phyloP scores from a whole-genome alignment of 1,284 basidiomycete species.

The Pascua sp. region DNA sequence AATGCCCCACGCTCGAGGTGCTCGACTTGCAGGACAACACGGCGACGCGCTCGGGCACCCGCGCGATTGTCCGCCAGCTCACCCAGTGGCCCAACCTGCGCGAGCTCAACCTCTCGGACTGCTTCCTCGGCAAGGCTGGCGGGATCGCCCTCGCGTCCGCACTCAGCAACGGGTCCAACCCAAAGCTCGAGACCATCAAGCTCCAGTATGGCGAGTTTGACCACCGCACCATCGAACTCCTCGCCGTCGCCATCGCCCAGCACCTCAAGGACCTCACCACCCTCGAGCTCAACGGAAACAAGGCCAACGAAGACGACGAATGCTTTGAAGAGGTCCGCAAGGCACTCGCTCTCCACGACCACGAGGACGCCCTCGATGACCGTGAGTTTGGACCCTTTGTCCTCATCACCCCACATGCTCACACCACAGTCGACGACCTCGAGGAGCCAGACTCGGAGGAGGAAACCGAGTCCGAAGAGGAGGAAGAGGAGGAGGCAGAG shows the following conservation, averaged over 20 bases:
- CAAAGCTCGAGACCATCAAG: constrained; percentile 68
- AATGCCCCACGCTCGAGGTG: constrained; percentile 65
- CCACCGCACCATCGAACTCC: constrained; percentile 61
- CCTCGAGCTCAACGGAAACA: constrained; percentile 85
- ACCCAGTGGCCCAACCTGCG: constrained; percentile 67
- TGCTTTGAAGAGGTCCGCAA: constrained; percentile 63
- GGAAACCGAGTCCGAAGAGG: constrained; percentile 52
- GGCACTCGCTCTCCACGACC: constrained; percentile 67
- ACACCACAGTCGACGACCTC: constrained; percentile 59
- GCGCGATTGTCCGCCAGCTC: constrained; percentile 71
- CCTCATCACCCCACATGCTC: neutral
- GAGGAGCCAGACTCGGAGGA: constrained; percentile 57
- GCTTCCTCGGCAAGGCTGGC: constrained; percentile 67
- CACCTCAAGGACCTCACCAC: constrained; percentile 60
- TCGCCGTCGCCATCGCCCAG: constrained; percentile 64
- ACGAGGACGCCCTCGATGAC: constrained; percentile 77
- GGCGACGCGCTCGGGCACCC: constrained; percentile 68
- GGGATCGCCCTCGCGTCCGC: constrained; percentile 63
- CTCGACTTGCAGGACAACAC: constrained; percentile 97
- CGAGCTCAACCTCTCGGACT: constrained; percentile 86
- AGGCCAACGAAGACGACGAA: constrained; percentile 75
- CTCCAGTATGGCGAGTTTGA: constrained; percentile 90
- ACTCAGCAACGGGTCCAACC: constrained; percentile 62
- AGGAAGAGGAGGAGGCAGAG: constrained; percentile 50
- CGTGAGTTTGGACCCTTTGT: constrained; percentile 36